A percentile compares a stretch with the other conserved stretches of the same genome.
Conservation (phyloP, 2,329 filamentous ascomycete genomes). For the Cladophialophora yegresii region DNA sequence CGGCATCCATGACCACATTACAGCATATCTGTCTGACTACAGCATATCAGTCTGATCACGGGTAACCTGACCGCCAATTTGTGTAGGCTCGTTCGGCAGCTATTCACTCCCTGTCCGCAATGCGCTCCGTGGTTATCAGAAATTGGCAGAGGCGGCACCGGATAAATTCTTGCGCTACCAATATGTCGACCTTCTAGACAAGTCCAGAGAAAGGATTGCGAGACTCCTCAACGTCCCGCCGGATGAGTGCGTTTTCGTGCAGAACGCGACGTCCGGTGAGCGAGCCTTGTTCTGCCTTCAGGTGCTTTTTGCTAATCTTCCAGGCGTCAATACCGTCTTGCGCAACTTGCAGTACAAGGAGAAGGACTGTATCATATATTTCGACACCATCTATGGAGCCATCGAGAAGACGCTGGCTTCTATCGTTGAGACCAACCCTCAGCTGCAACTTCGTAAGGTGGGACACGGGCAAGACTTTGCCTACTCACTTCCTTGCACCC, state of each 20-base stretch:
- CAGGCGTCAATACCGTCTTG: constrained; percentile 74
- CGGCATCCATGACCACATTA: not conserved
- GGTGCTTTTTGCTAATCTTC: not conserved
- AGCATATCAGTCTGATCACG: not conserved
- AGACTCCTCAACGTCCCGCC: constrained; percentile 65
- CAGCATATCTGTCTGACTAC: too few relatives aligned
- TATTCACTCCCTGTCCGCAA: constrained; percentile 65
- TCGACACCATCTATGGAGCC: constrained; percentile 75
- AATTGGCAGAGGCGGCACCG: constrained; percentile 65
- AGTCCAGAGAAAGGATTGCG: constrained; percentile 65
- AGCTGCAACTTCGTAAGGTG: constrained; percentile 56
- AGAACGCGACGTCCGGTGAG: constrained; percentile 70
- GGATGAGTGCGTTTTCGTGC: constrained; percentile 71
- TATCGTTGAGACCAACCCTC: constrained; percentile 65
- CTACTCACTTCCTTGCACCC: constrained; percentile 68
- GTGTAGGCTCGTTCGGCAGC: constrained; percentile 70
- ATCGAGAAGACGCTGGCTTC: constrained; percentile 74
- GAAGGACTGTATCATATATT: constrained; percentile 64
- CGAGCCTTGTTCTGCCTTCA: not conserved
- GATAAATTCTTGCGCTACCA: constrained; percentile 76
- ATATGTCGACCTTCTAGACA: constrained; percentile 63
- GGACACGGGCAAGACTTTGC: constrained; percentile 38
- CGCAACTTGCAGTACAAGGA: constrained; percentile 70
- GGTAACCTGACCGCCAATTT: constrained; percentile 3
- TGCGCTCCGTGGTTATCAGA: constrained; percentile 65